Conservation (phyloP, 1,284 basidiomycete genomes). For the Leccinum griseonigrum region DNA sequence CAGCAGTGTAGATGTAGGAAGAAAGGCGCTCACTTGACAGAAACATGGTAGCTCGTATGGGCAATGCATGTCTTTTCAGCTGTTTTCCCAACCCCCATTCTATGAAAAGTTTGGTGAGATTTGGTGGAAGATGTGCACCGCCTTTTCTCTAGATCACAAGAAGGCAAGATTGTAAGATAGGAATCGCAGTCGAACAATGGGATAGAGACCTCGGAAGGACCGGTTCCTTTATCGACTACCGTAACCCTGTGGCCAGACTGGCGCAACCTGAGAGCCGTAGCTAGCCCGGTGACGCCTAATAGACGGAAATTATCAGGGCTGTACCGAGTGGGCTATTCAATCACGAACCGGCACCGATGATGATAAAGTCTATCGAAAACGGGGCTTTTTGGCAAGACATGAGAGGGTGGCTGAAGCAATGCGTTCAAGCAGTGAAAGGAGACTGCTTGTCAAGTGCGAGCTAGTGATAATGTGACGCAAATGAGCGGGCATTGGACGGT, state of each 20-base stretch:
- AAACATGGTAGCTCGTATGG: conserved; percentile 27
- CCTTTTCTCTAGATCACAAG: conserved; percentile 29
- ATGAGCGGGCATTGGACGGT: conserved; percentile 23
- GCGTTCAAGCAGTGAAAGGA: not conserved
- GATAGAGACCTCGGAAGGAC: conserved; percentile 23
- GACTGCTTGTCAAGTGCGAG: conserved; percentile 1
- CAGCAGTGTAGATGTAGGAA: not conserved
- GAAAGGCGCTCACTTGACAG: conserved; percentile 22
- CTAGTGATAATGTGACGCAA: not conserved
- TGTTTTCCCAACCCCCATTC: conserved; percentile 51
- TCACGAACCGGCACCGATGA: conserved; percentile 46
- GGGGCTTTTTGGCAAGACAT: conserved; percentile 26
- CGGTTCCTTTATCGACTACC: conserved; percentile 42
- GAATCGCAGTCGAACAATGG: not conserved
- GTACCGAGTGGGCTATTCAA: not conserved
- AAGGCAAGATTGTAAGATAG: not conserved
- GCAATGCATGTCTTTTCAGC: conserved; percentile 32
- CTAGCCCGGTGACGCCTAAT: conserved; percentile 46
- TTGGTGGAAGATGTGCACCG: conserved; percentile 51
- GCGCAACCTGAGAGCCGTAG: conserved; percentile 47
- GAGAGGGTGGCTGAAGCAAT: not conserved
- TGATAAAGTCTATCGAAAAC: conserved; percentile 42
- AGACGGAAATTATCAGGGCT: not conserved
- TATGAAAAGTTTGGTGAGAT: conserved; percentile 48
- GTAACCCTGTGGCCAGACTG: conserved; percentile 49